phyloP scores from a whole-genome alignment of 1,284 basidiomycete genomes.

The Lignosus rhinocerotis region DNA sequence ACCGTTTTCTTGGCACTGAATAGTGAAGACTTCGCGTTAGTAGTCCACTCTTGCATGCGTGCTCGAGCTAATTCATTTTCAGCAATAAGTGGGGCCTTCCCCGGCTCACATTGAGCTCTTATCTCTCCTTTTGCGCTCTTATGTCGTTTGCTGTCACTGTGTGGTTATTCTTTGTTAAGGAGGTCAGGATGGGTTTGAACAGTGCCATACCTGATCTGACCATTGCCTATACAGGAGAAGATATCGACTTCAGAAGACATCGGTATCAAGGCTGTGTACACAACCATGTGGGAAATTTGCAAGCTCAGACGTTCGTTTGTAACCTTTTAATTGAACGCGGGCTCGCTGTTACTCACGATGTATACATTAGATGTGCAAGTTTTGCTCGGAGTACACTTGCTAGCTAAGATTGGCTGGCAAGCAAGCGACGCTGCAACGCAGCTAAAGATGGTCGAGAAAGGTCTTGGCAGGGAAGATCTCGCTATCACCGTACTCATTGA shows the following conservation, averaged over 20 bases:
- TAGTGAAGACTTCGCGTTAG: slow-evolving; percentile 88
- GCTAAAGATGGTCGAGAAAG: slow-evolving; percentile 97
- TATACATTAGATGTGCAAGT: slow-evolving; percentile 79
- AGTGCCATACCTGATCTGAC: background rate
- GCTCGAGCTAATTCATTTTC: slow-evolving; percentile 1
- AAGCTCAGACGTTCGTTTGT: slow-evolving; percentile 77
- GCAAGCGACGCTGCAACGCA: slow-evolving; percentile 93
- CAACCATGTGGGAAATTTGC: slow-evolving; percentile 93
- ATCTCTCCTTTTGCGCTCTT: slow-evolving; percentile 86
- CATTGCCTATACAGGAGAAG: slow-evolving; percentile 57
- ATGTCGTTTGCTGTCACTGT: slow-evolving; percentile 83
- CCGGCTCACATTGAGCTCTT: slow-evolving; percentile 77
- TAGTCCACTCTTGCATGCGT: slow-evolving; percentile 11
- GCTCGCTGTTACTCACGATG: background rate
- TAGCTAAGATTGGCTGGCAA: slow-evolving; percentile 95
- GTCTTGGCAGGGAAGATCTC: slow-evolving; percentile 92
- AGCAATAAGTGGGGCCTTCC: slow-evolving; percentile 87
- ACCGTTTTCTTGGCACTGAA: slow-evolving; percentile 98
- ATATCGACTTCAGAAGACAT: slow-evolving; percentile 79
- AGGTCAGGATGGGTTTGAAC: slow-evolving; percentile 48
- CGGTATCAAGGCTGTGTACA: slow-evolving; percentile 90
- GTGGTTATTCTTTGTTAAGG: slow-evolving; percentile 91
- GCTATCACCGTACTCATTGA: slow-evolving; percentile 95
- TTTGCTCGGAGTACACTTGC: slow-evolving; percentile 85
- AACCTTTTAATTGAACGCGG: background rate